These are phyloP conservation scores for Claviceps sorghi DNA, from an alignment of 2,329 filamentous ascomycete genomes.

Conservation along the genomic window DNA sequence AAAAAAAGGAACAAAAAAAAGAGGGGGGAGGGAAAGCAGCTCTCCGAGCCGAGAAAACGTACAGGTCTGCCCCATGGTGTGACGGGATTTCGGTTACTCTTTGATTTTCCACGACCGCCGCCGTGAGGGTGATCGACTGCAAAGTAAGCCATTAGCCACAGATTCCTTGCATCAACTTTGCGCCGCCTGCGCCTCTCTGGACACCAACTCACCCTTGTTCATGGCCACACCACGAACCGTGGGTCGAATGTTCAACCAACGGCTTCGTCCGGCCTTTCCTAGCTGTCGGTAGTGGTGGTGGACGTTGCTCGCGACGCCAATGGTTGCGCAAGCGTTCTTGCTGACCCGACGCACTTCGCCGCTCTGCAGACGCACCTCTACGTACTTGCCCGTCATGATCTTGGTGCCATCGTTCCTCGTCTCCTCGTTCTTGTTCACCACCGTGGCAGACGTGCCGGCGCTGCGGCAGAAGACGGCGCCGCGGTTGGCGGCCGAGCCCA, in stretches of 20 bases:
- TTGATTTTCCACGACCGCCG: conserved; percentile 97
- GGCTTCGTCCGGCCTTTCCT: conserved; percentile 85
- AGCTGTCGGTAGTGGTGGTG: conserved; percentile 82
- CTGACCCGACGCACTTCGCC: conserved; percentile 82
- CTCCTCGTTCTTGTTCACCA: conserved; percentile 79
- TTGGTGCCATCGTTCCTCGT: conserved; percentile 43
- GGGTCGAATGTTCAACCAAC: conserved; percentile 87
- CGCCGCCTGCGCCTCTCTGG: neutral
- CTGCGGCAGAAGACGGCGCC: conserved; percentile 86
- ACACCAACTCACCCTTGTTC: conserved; percentile 61
- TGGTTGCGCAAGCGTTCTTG: conserved; percentile 85
- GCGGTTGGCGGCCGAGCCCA: conserved; percentile 60
- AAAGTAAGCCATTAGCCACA: conserved; percentile 7
- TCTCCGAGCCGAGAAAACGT: conserved; percentile 27
- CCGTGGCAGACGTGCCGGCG: conserved; percentile 79
- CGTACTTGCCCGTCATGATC: conserved; percentile 57
- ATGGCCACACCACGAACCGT: conserved; percentile 96
- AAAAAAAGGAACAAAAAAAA: neutral
- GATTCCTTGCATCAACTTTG: neutral
- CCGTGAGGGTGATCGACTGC: conserved; percentile 88
- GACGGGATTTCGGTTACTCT: conserved; percentile 90
- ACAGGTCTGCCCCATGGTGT: conserved; percentile 94
- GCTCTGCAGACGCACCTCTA: conserved; percentile 77
- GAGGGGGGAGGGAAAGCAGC: neutral
- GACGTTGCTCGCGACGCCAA: conserved; percentile 86